phyloP scores from a whole-genome alignment of 768 basidiomycete genomes.

The Mycena olivaceomarginata region DNA sequence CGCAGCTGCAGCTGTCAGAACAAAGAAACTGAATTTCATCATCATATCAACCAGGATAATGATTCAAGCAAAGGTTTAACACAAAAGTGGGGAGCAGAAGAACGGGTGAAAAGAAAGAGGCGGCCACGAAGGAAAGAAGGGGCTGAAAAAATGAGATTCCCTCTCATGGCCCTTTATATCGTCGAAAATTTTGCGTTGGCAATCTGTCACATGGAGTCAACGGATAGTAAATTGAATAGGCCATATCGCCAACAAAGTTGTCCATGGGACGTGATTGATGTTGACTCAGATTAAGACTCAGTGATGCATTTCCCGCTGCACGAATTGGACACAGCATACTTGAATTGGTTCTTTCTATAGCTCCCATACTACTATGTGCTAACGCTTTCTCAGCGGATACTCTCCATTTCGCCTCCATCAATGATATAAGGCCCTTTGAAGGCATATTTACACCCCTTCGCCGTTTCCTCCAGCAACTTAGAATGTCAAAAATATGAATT shows the following conservation, averaged over 20 bases:
- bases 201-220: conserved; percentile 1
- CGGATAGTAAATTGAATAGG: neutral
- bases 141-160: conserved; percentile 14
- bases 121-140: conserved; percentile 12
- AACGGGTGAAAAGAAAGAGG: conserved; percentile 5
- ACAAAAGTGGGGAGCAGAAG: conserved; percentile 10
- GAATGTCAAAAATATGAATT: too few relatives aligned
- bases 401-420: too few relatives aligned
- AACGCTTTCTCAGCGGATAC: too few relatives aligned
- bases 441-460: too few relatives aligned
- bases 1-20: conserved; percentile 11
- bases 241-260: too few relatives aligned
- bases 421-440: too few relatives aligned
- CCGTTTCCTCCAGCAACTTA: too few relatives aligned
- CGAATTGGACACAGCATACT: too few relatives aligned
- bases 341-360: too few relatives aligned
- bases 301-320: conserved; percentile 3
- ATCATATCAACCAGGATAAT: conserved; percentile 22
- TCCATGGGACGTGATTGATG: neutral
- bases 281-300: conserved; percentile 5
- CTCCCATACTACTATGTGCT: too few relatives aligned
- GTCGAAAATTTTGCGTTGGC: neutral
- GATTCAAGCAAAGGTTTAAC: conserved; percentile 9
- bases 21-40: conserved; percentile 15
- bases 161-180: conserved; percentile 6